Conservation (phyloP, 495 filamentous ascomycete genomes). For the Thermochaetoides thermophila region DNA sequence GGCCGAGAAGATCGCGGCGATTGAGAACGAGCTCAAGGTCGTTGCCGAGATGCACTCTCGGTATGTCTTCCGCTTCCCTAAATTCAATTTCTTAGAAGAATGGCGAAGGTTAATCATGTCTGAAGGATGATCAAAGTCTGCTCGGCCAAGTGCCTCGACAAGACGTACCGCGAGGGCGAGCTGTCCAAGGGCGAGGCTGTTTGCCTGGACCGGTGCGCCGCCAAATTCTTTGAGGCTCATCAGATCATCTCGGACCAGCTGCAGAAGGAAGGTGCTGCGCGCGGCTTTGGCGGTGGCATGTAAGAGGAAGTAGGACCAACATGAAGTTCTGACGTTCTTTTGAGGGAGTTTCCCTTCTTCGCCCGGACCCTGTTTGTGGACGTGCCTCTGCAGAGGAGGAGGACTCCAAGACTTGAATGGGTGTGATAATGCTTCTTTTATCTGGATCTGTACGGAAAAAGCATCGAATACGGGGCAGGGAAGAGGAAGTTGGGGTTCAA, state of each 20-base stretch:
- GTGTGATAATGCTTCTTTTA: too few relatives aligned
- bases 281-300: conserved; percentile 19
- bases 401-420: too few relatives aligned
- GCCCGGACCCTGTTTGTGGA: too few relatives aligned
- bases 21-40: conserved; percentile 89
- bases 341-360: too few relatives aligned
- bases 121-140: conserved; percentile 72
- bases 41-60: conserved; percentile 92
- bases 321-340: too few relatives aligned
- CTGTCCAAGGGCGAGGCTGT: conserved; percentile 97
- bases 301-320: too few relatives aligned
- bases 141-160: conserved; percentile 80
- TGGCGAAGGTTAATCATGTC: neutral
- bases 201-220: conserved; percentile 88
- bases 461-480: too few relatives aligned
- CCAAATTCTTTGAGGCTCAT: conserved; percentile 97
- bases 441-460: too few relatives aligned
- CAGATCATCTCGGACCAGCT: conserved; percentile 63
- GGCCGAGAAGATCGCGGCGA: conserved; percentile 86
- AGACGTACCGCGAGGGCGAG: conserved; percentile 82
- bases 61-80: conserved; percentile 30
- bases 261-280: conserved; percentile 31
- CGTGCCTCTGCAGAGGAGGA: too few relatives aligned
- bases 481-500: too few relatives aligned
- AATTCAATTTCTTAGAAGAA: neutral